Evolutionary conservation across 208 protist species (phyloP).

Genomic region (Leishmania mexicana): DNA sequence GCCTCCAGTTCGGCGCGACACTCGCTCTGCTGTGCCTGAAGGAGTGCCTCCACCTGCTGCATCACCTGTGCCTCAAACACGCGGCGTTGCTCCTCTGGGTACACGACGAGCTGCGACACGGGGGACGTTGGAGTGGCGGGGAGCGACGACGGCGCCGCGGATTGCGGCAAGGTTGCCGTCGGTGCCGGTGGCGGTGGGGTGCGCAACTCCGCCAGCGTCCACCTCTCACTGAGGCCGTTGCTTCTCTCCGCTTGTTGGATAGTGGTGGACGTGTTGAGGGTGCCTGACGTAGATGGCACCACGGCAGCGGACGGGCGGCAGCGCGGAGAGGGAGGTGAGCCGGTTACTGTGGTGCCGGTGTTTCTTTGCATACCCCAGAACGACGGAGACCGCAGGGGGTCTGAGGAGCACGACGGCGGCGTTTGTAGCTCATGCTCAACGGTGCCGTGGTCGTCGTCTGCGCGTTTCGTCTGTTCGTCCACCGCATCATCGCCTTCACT

Average conservation of each 20-base stretch:
- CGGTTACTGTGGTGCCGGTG: not conserved
- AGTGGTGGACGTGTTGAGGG: not conserved
- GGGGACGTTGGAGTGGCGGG: not conserved
- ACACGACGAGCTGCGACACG: not conserved
- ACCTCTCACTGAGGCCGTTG: not conserved
- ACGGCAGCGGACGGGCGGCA: not conserved
- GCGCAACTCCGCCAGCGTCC: not conserved
- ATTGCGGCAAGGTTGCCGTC: not conserved
- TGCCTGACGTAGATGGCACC: not conserved
- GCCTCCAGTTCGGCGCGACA: constrained; percentile 25
- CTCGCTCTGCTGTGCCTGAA: constrained; percentile 32
- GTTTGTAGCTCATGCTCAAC: not conserved
- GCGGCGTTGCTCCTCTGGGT: constrained; percentile 24
- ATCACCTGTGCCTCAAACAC: constrained; percentile 28
- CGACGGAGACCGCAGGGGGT: not conserved
- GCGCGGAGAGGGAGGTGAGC: not conserved
- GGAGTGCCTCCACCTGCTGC: constrained; percentile 24
- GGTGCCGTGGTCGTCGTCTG: not conserved
- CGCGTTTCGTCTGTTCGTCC: not conserved
- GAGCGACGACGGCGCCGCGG: not conserved
- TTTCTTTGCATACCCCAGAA: too few relatives aligned
- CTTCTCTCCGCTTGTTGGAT: not conserved
- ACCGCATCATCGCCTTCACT: not conserved
- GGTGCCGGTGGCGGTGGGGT: not conserved
- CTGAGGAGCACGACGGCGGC: not conserved